A percentile compares a stretch with the other conserved stretches of the same genome.
These are phyloP conservation scores for Thozetella sp. DNA, from an alignment of 495 filamentous ascomycete genomes.

Conservation along the genomic window DNA sequence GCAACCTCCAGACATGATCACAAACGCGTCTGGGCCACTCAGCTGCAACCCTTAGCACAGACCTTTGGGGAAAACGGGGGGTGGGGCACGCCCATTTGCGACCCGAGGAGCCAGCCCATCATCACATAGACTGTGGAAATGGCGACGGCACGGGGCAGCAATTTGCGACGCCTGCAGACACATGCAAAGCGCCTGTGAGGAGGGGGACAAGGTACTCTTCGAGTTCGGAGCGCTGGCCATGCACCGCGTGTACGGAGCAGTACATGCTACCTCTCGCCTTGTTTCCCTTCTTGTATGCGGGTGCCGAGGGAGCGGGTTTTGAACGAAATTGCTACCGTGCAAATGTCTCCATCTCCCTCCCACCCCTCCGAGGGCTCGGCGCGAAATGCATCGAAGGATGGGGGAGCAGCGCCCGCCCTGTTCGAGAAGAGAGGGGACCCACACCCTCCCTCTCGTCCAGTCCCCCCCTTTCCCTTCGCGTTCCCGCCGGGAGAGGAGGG, in stretches of 20 bases:
- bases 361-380: no score
- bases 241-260: not conserved
- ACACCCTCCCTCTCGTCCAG: no score
- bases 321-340: no score
- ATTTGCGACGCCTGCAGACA: constrained; percentile 20
- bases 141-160: constrained; percentile 8
- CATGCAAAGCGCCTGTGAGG: constrained; percentile 12
- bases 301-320: no score
- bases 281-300: no score
- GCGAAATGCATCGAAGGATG: not conserved
- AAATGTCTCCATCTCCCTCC: no score
- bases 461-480: no score
- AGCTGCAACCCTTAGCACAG: constrained; percentile 11
- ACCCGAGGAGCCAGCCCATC: not conserved
- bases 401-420: not conserved
- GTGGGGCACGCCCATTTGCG: not conserved
- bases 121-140: constrained; percentile 7
- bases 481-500: no score
- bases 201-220: constrained; percentile 7
- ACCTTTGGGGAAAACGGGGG: constrained; percentile 5
- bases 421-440: not conserved
- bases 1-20: not conserved
- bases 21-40: constrained; percentile 5
- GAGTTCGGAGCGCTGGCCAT: not conserved
- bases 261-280: no score